Base-by-base conservation (phyloP, 208 protist genomes). In the Wallacemonas sp. region DNA sequence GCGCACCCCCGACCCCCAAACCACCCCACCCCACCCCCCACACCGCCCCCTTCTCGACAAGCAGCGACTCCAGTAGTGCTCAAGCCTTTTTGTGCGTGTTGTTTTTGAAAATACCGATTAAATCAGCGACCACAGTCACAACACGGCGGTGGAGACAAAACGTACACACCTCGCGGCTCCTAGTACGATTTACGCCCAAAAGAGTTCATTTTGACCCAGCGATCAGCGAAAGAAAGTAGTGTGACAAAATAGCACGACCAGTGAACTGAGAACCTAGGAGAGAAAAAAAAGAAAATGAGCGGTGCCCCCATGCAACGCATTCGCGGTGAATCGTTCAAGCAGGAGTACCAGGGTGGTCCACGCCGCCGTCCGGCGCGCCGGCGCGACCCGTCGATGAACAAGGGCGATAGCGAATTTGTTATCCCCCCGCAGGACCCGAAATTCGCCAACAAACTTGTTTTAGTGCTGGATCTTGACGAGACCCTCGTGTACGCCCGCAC, bases 331-430 rank as follows among this genome's bases (percentile, higher is more conserved):
- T 96, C 91, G 49, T 97, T 97, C 67, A 96, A 96, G 67, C 91
- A 97, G 68, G 91, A 97, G 67, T 97, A 97, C 64, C 93, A 97
- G 74, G 81, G 80, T 14, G 78, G 65, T 16, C 79, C 80, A n/a
- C 62, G 81, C 4, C 77, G 91, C 32, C 74, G 81, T 46, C 54
- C 82, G 14, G 78, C 78, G 48, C 84, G 90, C 36, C 85, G 84
- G 36, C 87, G 93, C 28, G 93, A 93, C 33, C 91, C 93, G 12
- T 97, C 93, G 11, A 97, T 97, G 93, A 91, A 88, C 71, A 89
- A 94, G 48, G 70, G 81, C 12, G 87, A 90, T 54, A 81, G 68
- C 25, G 80, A 82, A 32, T 93, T 86, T 67, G 88, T 94, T 36
- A 79, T 97, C 49, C 89, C 88, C 38, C 72, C 66, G 23, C 92